These are phyloP conservation scores for Rhizoctonia solani DNA, from an alignment of 1,284 basidiomycete genomes.

Conservation along the genomic window DNA sequence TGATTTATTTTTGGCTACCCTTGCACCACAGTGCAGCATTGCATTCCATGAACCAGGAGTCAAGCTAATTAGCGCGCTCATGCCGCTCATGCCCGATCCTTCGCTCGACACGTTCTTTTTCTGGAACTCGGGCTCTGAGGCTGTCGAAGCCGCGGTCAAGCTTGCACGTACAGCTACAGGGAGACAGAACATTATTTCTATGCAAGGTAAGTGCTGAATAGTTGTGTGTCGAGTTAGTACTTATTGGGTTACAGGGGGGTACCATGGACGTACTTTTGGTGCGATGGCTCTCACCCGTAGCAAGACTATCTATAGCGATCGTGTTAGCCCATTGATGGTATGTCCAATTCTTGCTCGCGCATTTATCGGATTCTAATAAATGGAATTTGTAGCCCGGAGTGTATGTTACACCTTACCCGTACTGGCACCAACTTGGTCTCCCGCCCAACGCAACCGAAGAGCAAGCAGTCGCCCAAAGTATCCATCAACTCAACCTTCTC, in stretches of 20 bases:
- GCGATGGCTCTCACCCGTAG: constrained; percentile 87
- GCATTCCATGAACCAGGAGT: constrained; percentile 78
- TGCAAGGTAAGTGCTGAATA: constrained; percentile 66
- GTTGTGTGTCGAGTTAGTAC: constrained; percentile 4
- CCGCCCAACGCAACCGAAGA: constrained; percentile 64
- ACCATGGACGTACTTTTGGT: constrained; percentile 86
- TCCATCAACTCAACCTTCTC: constrained; percentile 83
- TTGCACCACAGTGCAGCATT: constrained; percentile 66
- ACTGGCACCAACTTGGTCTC: constrained; percentile 86
- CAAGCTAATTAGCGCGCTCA: constrained; percentile 71
- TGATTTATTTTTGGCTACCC: constrained; percentile 8
- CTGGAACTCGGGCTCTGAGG: constrained; percentile 94
- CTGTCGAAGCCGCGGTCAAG: constrained; percentile 82
- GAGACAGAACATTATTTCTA: constrained; percentile 84
- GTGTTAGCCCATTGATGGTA: constrained; percentile 81
- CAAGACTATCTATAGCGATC: constrained; percentile 88
- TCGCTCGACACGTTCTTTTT: constrained; percentile 95
- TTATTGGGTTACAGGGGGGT: constrained; percentile 58
- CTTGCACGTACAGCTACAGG: constrained; percentile 77
- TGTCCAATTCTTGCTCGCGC: constrained; percentile 40
- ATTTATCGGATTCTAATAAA: background rate
- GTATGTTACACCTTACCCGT: constrained; percentile 84
- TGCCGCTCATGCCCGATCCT: constrained; percentile 83
- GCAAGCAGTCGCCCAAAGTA: constrained; percentile 67
- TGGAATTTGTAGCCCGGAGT: constrained; percentile 69